These are phyloP conservation scores for Theileria sp. DNA, from an alignment of 169 alveolate genomes.

Conservation along the genomic window DNA sequence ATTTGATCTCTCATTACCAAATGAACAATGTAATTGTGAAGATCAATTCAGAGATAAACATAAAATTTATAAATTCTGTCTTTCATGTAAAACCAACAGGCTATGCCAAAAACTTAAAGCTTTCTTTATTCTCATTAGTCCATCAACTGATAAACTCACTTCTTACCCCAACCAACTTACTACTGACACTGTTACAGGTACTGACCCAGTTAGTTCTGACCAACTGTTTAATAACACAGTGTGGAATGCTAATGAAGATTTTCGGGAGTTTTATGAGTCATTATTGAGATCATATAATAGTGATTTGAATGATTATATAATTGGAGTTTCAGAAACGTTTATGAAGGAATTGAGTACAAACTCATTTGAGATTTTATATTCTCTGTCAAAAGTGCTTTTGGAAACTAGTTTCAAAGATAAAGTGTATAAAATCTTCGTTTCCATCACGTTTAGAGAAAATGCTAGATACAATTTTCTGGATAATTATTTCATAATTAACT, in stretches of 20 bases:
- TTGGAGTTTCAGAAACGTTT: constrained; percentile 21
- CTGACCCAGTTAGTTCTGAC: too few species aligned
- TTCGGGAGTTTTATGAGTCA: constrained; percentile 15
- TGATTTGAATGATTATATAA: constrained; percentile 36
- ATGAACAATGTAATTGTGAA: constrained; percentile 44
- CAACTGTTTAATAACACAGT: too few species aligned
- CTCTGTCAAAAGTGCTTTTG: constrained; percentile 33
- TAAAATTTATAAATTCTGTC: constrained; percentile 37
- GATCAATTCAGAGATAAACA: constrained; percentile 47
- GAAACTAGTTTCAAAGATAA: constrained; percentile 12
- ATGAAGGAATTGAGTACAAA: background rate
- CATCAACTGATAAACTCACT: too few species aligned
- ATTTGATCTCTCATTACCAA: constrained; percentile 17
- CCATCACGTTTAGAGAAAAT: constrained; percentile 19
- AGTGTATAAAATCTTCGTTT: constrained; percentile 14
- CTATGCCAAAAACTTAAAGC: constrained; percentile 10
- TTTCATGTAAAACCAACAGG: constrained; percentile 35
- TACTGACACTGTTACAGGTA: background rate
- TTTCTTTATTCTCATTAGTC: constrained; percentile 35
- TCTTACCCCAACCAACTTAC: too few species aligned
- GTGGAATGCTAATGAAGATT: background rate
- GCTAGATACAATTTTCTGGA: constrained; percentile 36
- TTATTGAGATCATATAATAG: constrained; percentile 27
- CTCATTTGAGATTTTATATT: constrained; percentile 35
- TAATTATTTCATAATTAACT: constrained; percentile 40